Conservation (phyloP, 2,329 filamentous ascomycete genomes). For the Anisogramma anomala region DNA sequence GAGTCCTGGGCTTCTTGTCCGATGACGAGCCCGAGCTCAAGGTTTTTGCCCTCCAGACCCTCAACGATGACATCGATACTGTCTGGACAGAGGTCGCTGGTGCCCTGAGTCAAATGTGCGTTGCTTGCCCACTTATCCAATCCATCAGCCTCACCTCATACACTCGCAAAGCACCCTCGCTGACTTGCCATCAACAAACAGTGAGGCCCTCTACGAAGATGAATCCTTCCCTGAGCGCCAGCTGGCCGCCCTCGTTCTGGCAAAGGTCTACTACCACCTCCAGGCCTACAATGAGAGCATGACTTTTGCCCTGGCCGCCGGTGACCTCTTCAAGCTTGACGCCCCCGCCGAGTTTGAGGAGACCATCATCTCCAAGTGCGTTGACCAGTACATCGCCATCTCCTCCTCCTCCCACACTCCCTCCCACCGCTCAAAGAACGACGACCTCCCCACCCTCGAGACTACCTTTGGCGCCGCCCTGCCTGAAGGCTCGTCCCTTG, state of each 20-base stretch:
- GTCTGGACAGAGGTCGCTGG: constrained; percentile 96
- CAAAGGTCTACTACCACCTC: constrained; percentile 98
- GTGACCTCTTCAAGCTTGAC: constrained; percentile 89
- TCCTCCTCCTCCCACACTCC: constrained; percentile 40
- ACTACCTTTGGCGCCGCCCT: constrained; percentile 63
- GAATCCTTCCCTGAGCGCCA: constrained; percentile 87
- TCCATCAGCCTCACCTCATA: constrained; percentile 4
- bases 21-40: constrained; percentile 91
- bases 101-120: constrained; percentile 82
- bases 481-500: constrained; percentile 57
- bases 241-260: constrained; percentile 84
- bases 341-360: constrained; percentile 91
- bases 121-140: neutral
- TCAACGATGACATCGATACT: constrained; percentile 93
- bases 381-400: constrained; percentile 91
- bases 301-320: constrained; percentile 90
- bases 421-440: constrained; percentile 30
- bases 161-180: too few relatives aligned
- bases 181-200: constrained; percentile 30
- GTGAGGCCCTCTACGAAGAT: constrained; percentile 96
- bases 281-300: constrained; percentile 99
- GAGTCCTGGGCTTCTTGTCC: constrained; percentile 86
- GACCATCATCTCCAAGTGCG: constrained; percentile 96
- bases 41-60: constrained; percentile 85
- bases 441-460: constrained; percentile 56